Base-by-base conservation (phyloP, 257 asterid species). In the Solanum chilense region DNA sequence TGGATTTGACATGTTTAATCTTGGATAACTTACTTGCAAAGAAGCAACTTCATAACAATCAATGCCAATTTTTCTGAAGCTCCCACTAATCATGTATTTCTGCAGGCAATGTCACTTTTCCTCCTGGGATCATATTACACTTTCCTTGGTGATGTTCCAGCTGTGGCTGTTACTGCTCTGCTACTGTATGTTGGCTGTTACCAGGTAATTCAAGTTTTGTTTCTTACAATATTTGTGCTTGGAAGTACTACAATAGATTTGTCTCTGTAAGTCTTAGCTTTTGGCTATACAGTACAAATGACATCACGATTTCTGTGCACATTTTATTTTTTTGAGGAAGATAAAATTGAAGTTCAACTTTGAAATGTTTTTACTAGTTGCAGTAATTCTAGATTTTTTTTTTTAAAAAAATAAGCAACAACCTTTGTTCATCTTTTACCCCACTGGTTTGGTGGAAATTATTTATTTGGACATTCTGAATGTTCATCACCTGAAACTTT, bases 111-210 rank as follows among this genome's bases (percentile, higher is more conserved):
- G 85, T 94, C 99, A 25, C 92, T 97, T 86, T 93, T 97, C 90
- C 96, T 96, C 85, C 91, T 97, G 93, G 99, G 99, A 77, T 95
- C 98, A 62, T 97, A 97, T 89, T 97, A 97, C 96, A 89, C 93
- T 56, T 97, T 27, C 90, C 92, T 95, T 49, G 94, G 89, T 89
- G 89, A 93, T 86, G 86, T 91, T 82, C 98, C 93, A 41, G 95
- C 93, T 82, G 90, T 96, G 86, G 99, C 99, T 83, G 98, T 97
- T 86, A 90, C 84, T 86, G 98, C 98, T 84, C 90, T 97, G 94
- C 96, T 97, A 68, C 88, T 94, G 83, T 97, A 97, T 80, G 99
- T 97, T 88, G 99, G 99, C 82, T 96, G 98, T 87, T 97, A 97
- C 92, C 99, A 97, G 98, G 99, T 94, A 91, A 88, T 83, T 37